Evolutionary conservation across 768 basidiomycete genomes (phyloP), one percentile per base, ranked within the genome.

Genomic region (Lactifluus pinguis): DNA sequence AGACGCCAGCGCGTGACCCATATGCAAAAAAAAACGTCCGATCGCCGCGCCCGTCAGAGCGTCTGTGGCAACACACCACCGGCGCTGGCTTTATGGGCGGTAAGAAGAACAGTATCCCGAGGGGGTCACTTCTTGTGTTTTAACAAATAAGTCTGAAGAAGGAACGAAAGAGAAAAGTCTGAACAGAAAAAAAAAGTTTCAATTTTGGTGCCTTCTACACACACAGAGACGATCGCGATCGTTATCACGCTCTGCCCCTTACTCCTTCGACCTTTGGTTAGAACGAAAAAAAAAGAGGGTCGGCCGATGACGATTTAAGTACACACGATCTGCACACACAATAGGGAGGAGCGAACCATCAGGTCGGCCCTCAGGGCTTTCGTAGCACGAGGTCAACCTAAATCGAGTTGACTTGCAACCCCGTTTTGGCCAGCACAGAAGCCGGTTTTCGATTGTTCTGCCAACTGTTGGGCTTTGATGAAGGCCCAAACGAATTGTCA

Each of bases 261-360:
- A 25, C 25, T 25, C 25, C 25, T 25, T 25, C 25, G 25, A 25
- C 25, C 25, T 25, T 25, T 25, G 25, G 25, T 25, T 25, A 25
- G 25, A 25, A 25, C 29, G 25, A 8, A 49, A 49, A 39, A 8
- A 57, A 25, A n/a, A 29, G n/a, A n/a, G 7, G 9, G 14, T 15
- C 19, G 34, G 13, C 8, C 6, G 41, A 51, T 53, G 50, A 61
- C 60, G 60, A 57, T 53, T 56, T 53, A 57, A 53, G 55, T 25
- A 25, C 55, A 61, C 49, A 49, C 59, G 60, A 61, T 61, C 60
- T 51, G 60, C 60, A 17, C 29, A 62, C 61, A 62, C 61, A 62
- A 62, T 62, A 53, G 61, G 61, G 61, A 62, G 50, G 55, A 9
- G 19, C 1, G 55, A 6, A 17, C 61, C 61, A n/a, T 2, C 7